phyloP scores from a whole-genome alignment of 2,329 filamentous ascomycete genomes.

The Pseudogymnoascus verrucosus region DNA sequence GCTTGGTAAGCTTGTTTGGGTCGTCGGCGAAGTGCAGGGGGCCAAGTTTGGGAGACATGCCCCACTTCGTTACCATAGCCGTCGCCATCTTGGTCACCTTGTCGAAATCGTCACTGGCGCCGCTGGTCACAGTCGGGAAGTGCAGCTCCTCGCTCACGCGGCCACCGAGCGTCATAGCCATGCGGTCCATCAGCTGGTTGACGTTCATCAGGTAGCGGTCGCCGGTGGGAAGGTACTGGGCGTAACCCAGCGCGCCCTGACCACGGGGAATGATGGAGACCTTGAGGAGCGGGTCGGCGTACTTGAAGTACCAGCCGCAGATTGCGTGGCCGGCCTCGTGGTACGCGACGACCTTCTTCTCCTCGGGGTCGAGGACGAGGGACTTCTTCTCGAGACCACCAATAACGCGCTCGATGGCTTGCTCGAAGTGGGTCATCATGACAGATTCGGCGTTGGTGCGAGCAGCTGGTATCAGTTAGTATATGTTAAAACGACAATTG shows the following conservation, averaged over 20 bases:
- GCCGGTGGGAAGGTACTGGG: constrained; percentile 85
- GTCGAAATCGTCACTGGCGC: constrained; percentile 94
- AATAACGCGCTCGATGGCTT: constrained; percentile 94
- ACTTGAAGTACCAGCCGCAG: constrained; percentile 95
- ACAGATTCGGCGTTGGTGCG: constrained; percentile 73
- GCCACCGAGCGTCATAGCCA: constrained; percentile 98
- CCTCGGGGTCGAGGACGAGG: constrained; percentile 80
- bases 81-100: constrained; percentile 96
- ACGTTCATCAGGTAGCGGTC: constrained; percentile 95
- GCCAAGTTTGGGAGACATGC: constrained; percentile 92
- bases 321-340: constrained; percentile 98
- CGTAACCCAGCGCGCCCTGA: constrained; percentile 87
- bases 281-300: constrained; percentile 94
- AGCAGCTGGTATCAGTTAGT: constrained; percentile 58
- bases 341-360: constrained; percentile 95
- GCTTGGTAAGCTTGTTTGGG: constrained; percentile 78
- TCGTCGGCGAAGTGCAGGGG: constrained; percentile 85
- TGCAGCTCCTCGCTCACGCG: constrained; percentile 94
- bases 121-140: constrained; percentile 92
- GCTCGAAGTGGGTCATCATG: constrained; percentile 86
- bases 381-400: constrained; percentile 97
- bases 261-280: constrained; percentile 97
- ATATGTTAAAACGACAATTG: constrained; percentile 9
- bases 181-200: constrained; percentile 95
- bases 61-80: constrained; percentile 98